Conservation (phyloP, 805 yeast genomes). For the Alloascoidea africana region DNA sequence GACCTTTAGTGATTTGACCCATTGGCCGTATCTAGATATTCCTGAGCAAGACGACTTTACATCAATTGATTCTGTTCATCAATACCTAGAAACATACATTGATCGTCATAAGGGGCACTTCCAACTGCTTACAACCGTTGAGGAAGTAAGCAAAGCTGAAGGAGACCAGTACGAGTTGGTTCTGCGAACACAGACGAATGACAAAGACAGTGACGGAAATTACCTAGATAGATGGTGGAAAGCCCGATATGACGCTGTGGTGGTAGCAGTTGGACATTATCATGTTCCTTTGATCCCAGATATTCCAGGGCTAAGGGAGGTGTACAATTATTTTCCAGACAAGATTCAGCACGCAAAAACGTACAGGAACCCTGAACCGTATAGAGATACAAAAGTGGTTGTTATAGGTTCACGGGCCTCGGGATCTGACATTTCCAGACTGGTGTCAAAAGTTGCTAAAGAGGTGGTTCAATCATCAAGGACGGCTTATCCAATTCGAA, state of each 20-base stretch:
- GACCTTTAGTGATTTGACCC: slow-evolving; percentile 26
- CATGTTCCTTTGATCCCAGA: slow-evolving; percentile 47
- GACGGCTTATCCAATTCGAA: slow-evolving; percentile 19
- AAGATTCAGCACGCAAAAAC: slow-evolving; percentile 41
- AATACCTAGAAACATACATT: slow-evolving; percentile 35
- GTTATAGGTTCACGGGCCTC: slow-evolving; percentile 67
- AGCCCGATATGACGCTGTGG: slow-evolving; percentile 38
- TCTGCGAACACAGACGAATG: slow-evolving; percentile 15
- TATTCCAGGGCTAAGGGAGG: slow-evolving; percentile 34
- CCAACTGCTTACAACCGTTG: slow-evolving; percentile 26
- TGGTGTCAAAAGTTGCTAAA: slow-evolving; percentile 29
- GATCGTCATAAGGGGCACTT: slow-evolving; percentile 21
- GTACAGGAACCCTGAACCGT: slow-evolving; percentile 32
- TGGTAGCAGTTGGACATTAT: slow-evolving; percentile 50
- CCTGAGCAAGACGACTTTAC: slow-evolving; percentile 14
- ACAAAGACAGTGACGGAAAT: slow-evolving; percentile 9
- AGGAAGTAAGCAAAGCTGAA: slow-evolving; percentile 17
- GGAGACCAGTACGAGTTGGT: slow-evolving; percentile 22
- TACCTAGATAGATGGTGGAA: slow-evolving; percentile 22
- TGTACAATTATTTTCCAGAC: slow-evolving; percentile 27
- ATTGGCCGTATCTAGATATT: slow-evolving; percentile 19
- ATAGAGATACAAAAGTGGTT: slow-evolving; percentile 26
- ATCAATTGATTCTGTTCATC: slow-evolving; percentile 21
- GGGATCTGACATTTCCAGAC: slow-evolving; percentile 60
- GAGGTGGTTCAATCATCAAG: slow-evolving; percentile 33